Percentiles rank a stretch among this genome's conserved stretches.
Evolutionary conservation across 495 filamentous ascomycete genomes (phyloP).

Genomic region (Friedmanniomyces endolithicus): DNA sequence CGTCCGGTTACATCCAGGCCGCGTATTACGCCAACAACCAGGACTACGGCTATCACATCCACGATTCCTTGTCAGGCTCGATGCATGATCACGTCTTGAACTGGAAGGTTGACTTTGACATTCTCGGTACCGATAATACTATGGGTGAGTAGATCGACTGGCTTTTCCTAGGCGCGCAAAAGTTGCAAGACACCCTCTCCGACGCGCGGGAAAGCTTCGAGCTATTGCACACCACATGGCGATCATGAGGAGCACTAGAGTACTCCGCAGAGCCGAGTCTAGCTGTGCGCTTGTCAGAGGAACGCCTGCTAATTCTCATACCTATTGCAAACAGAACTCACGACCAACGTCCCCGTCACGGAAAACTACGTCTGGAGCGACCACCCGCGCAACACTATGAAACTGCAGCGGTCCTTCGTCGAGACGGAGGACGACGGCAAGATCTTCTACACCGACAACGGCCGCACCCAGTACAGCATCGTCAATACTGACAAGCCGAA

Average conservation of each 20-base stretch:
- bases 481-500: constrained; percentile 42
- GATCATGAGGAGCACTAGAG: no score
- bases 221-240: no score
- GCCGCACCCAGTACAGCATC: constrained; percentile 35
- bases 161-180: no score
- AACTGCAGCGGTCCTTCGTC: constrained; percentile 33
- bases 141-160: no score
- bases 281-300: no score
- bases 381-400: constrained; percentile 42
- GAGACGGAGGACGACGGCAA: constrained; percentile 35
- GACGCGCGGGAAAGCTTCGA: no score
- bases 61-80: constrained; percentile 37
- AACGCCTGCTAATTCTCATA: no score
- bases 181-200: no score
- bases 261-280: no score
- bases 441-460: constrained; percentile 40
- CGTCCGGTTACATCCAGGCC: constrained; percentile 43
- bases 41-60: constrained; percentile 43
- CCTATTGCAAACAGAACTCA: no score
- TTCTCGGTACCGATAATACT: constrained; percentile 39
- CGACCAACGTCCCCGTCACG: constrained; percentile 30
- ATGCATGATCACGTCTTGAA: constrained; percentile 50
- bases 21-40: constrained; percentile 39
- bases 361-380: constrained; percentile 37
- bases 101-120: constrained; percentile 46